phyloP scores from a whole-genome alignment of 495 filamentous ascomycete genomes.

The Haplographium delicatum region DNA sequence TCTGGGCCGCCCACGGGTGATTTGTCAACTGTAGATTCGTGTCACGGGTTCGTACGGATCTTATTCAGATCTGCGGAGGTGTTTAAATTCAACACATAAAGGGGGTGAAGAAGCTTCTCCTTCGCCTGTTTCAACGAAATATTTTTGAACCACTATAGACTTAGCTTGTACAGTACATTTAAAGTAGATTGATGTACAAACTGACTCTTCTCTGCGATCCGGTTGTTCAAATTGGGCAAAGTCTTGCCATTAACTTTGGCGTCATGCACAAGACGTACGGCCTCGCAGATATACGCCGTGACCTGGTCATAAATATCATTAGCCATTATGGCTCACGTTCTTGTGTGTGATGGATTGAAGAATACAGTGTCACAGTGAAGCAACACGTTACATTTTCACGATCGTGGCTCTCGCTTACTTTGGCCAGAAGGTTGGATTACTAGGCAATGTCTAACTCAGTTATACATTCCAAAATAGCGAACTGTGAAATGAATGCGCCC shows the following conservation, averaged over 20 bases:
- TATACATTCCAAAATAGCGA: neutral
- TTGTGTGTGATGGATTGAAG: neutral
- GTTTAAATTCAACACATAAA: neutral
- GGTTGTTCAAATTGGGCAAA: neutral
- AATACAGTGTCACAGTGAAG: neutral
- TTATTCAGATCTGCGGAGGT: neutral
- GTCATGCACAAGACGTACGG: neutral
- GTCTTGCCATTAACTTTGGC: neutral
- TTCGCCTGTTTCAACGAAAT: neutral
- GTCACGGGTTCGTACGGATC: neutral
- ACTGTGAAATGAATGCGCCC: neutral
- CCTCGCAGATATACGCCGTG: neutral
- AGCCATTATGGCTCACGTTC: neutral
- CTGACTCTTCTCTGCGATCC: neutral
- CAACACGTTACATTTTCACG: neutral
- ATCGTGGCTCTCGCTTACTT: neutral
- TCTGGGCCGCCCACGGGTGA: neutral
- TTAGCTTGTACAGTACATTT: neutral
- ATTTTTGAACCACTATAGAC: neutral
- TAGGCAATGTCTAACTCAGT: neutral
- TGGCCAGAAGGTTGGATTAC: neutral
- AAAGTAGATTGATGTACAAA: neutral
- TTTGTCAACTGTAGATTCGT: neutral
- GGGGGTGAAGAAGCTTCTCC: neutral
- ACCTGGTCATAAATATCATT: constrained; percentile 1